phyloP scores from a whole-genome alignment of 495 filamentous ascomycete species.

The Lophiostoma macrostomum region DNA sequence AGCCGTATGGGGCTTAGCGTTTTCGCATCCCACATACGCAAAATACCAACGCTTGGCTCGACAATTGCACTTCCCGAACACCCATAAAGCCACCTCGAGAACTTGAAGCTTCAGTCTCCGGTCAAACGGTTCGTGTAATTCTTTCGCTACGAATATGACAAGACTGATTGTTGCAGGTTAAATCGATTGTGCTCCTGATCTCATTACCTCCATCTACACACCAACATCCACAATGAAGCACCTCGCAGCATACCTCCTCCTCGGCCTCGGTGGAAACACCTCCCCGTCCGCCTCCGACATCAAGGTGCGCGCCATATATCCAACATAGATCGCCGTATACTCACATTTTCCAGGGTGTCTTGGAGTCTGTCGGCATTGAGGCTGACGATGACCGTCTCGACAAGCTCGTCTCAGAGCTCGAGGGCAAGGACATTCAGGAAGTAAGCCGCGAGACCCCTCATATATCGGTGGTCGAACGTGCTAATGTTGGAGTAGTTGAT shows the following conservation, averaged over 20 bases:
- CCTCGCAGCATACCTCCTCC: slow-evolving; percentile 97
- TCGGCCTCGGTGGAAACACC: slow-evolving; percentile 88
- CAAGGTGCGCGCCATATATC: slow-evolving; percentile 49
- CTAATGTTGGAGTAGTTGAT: slow-evolving; percentile 65
- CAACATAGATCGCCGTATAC: neutral
- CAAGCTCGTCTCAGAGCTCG: slow-evolving; percentile 82
- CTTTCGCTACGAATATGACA: neutral
- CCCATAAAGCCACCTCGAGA: slow-evolving; percentile 42
- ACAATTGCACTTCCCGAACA: slow-evolving; percentile 28
- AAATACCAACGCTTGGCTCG: slow-evolving; percentile 32
- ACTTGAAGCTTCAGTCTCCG: slow-evolving; percentile 88
- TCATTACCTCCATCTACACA: slow-evolving; percentile 28
- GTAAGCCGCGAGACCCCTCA: too few relatives aligned
- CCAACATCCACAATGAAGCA: slow-evolving; percentile 86
- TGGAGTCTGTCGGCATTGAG: slow-evolving; percentile 93
- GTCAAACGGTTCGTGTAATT: slow-evolving; percentile 51
- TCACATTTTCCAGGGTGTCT: slow-evolving; percentile 52
- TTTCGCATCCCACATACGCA: slow-evolving; percentile 21
- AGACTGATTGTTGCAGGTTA: slow-evolving; percentile 51
- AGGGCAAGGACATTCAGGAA: slow-evolving; percentile 97
- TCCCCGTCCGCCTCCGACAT: slow-evolving; percentile 82
- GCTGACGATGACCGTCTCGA: slow-evolving; percentile 82
- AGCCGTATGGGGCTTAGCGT: slow-evolving; percentile 43
- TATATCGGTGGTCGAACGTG: too few relatives aligned
- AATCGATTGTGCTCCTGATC: slow-evolving; percentile 95